Percentiles rank a stretch among this genome's conserved stretches.
phyloP scores from a whole-genome alignment of 306 rosid genomes.

The Phaseolus lunatus region DNA sequence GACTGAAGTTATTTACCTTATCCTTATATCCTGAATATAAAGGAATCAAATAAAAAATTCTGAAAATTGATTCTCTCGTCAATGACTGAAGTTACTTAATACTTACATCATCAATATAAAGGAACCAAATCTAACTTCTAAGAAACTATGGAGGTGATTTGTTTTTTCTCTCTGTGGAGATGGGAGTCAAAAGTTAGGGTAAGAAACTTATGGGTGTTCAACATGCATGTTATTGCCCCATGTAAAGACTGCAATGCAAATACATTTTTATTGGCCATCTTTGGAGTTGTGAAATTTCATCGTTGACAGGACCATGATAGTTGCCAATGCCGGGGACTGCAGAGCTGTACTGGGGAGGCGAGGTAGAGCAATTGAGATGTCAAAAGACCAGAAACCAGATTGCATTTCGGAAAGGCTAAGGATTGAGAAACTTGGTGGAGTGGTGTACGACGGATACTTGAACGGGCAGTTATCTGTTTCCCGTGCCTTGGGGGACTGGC shows the following conservation, averaged over 20 bases:
- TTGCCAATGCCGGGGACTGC: slow-evolving; percentile 89
- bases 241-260: slow-evolving; percentile 6
- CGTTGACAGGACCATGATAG: slow-evolving; percentile 63
- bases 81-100: no score
- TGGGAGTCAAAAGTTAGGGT: not conserved
- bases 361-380: slow-evolving; percentile 84
- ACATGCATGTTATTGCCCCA: not conserved
- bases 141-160: not conserved
- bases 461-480: slow-evolving; percentile 85
- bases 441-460: slow-evolving; percentile 83
- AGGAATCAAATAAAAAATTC: not conserved
- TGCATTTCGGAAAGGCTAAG: slow-evolving; percentile 66
- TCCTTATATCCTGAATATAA: not conserved
- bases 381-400: slow-evolving; percentile 84
- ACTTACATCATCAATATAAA: no score
- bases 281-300: slow-evolving; percentile 6
- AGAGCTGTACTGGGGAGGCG: slow-evolving; percentile 83
- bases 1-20: not conserved
- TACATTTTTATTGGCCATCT: not conserved
- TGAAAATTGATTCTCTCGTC: no score
- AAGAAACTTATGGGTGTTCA: not conserved
- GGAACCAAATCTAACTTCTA: not conserved
- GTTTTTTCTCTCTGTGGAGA: not conserved
- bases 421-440: slow-evolving; percentile 89
- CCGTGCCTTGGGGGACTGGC: slow-evolving; percentile 93